Evolutionary conservation across 805 yeast species (phyloP).

Genomic region (Schwanniomyces vanrijiae): DNA sequence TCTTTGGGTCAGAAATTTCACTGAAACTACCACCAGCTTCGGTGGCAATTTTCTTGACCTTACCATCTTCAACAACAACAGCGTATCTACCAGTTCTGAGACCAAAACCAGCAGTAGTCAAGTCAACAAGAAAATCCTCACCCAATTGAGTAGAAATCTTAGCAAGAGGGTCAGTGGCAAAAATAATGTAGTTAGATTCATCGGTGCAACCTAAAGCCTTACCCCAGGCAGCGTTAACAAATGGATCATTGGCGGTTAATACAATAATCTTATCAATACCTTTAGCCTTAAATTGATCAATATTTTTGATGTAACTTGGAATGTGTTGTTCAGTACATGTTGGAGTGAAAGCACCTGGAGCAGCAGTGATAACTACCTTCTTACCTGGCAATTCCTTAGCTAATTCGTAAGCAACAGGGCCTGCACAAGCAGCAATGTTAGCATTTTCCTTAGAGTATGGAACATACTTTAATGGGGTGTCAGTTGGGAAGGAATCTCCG

Average conservation of each 20-base stretch:
- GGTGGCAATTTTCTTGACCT: conserved; percentile 31
- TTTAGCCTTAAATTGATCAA: conserved; percentile 52
- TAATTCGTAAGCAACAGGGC: conserved; percentile 37
- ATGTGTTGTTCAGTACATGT: conserved; percentile 72
- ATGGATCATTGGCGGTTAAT: conserved; percentile 68
- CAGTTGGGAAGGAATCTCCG: conserved; percentile 32
- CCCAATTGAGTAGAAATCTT: conserved; percentile 61
- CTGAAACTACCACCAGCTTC: conserved; percentile 26
- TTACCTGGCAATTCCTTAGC: conserved; percentile 37
- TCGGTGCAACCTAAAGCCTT: conserved; percentile 45
- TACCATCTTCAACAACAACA: conserved; percentile 55
- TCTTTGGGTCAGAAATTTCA: conserved; percentile 23
- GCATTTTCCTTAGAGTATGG: conserved; percentile 39
- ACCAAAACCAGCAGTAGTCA: conserved; percentile 54
- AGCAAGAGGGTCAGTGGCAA: conserved; percentile 68
- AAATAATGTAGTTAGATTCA: conserved; percentile 39
- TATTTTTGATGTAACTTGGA: conserved; percentile 60
- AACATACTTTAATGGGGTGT: conserved; percentile 36
- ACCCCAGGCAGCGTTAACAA: conserved; percentile 71
- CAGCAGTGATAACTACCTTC: conserved; percentile 68
- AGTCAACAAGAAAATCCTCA: conserved; percentile 46
- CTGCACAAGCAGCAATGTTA: conserved; percentile 38
- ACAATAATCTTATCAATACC: conserved; percentile 65
- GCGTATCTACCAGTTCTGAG: conserved; percentile 72
- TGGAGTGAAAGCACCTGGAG: conserved; percentile 89